Evolutionary conservation across 2,329 filamentous ascomycete genomes (phyloP).

Genomic region (Colletotrichum graminicola): DNA sequence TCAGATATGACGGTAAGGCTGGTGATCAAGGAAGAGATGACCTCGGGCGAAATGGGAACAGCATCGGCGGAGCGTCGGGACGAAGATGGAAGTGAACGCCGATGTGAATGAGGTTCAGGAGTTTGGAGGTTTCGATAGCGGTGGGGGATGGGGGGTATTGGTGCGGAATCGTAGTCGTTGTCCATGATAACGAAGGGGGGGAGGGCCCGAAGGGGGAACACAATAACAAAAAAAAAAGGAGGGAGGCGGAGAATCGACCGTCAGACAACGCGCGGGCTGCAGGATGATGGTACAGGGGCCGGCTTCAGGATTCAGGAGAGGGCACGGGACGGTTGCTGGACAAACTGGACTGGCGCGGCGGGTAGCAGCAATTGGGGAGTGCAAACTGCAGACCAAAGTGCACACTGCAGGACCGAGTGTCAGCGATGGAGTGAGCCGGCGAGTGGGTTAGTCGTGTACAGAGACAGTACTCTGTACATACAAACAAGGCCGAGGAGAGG

Average conservation of each 20-base stretch:
- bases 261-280: constrained; percentile 21
- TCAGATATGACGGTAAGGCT: constrained; percentile 76
- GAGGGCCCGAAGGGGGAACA: background rate
- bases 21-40: constrained; percentile 78
- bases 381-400: constrained; percentile 6
- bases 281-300: constrained; percentile 29
- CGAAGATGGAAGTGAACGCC: constrained; percentile 40
- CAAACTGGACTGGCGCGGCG: constrained; percentile 5
- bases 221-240: background rate
- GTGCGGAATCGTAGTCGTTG: constrained; percentile 28
- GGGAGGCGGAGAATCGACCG: constrained; percentile 22
- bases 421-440: background rate
- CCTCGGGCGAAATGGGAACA: constrained; percentile 71
- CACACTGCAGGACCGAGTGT: background rate
- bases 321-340: constrained; percentile 21
- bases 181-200: constrained; percentile 40
- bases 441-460: constrained; percentile 9
- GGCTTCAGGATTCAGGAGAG: constrained; percentile 36
- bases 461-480: constrained; percentile 22
- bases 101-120: constrained; percentile 35
- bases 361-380: background rate
- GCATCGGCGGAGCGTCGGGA: constrained; percentile 46
- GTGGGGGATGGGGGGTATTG: constrained; percentile 43
- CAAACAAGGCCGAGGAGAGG: constrained; percentile 26
- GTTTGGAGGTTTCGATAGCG: constrained; percentile 42